Percentiles rank a stretch among this genome's conserved stretches.
Evolutionary conservation across 2,329 filamentous ascomycete genomes (phyloP).

Genomic region (Pestalotiopsis sp.): DNA sequence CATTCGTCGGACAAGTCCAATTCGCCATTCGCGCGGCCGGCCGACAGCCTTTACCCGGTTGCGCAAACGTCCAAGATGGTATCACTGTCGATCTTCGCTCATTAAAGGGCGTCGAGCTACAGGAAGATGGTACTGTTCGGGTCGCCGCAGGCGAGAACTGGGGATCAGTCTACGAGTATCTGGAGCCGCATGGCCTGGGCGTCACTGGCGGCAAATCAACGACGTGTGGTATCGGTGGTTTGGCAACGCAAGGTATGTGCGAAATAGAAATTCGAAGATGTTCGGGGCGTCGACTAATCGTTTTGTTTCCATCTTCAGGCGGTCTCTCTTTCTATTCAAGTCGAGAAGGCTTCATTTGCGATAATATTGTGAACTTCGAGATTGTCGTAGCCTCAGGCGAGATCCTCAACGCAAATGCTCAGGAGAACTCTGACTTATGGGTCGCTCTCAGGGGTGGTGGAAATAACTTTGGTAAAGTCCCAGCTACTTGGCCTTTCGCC

Average conservation of each 20-base stretch:
- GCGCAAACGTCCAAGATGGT: constrained; percentile 16
- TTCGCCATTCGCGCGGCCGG: constrained; percentile 19
- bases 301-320: background rate
- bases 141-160: constrained; percentile 16
- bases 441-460: background rate
- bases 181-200: background rate
- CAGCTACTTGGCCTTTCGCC: background rate
- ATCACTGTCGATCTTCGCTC: constrained; percentile 16
- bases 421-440: background rate
- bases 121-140: constrained; percentile 6
- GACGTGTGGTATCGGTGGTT: constrained; percentile 2
- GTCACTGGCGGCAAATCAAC: constrained; percentile 4
- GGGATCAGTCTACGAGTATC: constrained; percentile 14
- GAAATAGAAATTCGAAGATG: background rate
- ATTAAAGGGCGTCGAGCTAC: background rate
- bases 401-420: constrained; percentile 9
- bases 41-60: constrained; percentile 14
- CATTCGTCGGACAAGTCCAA: background rate
- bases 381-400: constrained; percentile 9
- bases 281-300: background rate
- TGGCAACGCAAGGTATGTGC: constrained; percentile 4
- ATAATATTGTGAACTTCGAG: constrained; percentile 11
- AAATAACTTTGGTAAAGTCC: background rate
- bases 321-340: constrained; percentile 8
- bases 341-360: constrained; percentile 12